Evolutionary conservation across 2,329 filamentous ascomycete species (phyloP), one percentile per base, ranked within the genome.

Genomic region (Pseudocercospora cruenta): DNA sequence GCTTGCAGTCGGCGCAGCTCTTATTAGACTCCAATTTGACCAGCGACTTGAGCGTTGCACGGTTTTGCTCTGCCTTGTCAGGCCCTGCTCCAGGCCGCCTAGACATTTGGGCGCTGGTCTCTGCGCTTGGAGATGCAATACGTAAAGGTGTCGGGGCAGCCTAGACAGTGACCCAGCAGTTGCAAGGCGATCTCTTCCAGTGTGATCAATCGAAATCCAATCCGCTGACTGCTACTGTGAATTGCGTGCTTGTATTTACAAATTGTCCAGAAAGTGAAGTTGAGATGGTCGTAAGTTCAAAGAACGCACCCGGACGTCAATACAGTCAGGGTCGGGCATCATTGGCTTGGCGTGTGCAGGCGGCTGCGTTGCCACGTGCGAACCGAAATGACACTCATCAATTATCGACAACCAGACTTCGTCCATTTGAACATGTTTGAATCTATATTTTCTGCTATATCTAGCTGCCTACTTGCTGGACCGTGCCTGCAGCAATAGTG

Each of bases 1-100:
- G 90, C 85, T 99, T 99, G 88, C 95, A 99, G 81, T 99, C 95
- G 67, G 94, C 93, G 85, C 95, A 99, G 78, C 91, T 88, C 84
- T 99, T 99, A 84, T 99, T 99, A 69, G 89, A 84, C 77, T 98
- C 94, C 73, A 99, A 83, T 83, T 98, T 99, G 78, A 98, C 85
- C 73, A 99, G 87, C 78, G 88, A 93, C 85, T 98, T 98, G 80
- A 99, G 92, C 53, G 93, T 96, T 79, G 90, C 89, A 80, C 92
- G 90, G 82, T 99, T 99, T 82, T 96, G 91, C 76, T 94, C 94
- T 75, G 93, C 92, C 80, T 92, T 90, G 81, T 96, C 92, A 72
- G 92, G 91, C 71, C 89, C 89, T 28, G 70, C 64, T 77, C 92
- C 89, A 81, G 93, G 92, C 66, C 92, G 88, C 84, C 92, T 87